phyloP scores from a whole-genome alignment of 2,329 filamentous ascomycete genomes.

The Diaporthe humulicola region DNA sequence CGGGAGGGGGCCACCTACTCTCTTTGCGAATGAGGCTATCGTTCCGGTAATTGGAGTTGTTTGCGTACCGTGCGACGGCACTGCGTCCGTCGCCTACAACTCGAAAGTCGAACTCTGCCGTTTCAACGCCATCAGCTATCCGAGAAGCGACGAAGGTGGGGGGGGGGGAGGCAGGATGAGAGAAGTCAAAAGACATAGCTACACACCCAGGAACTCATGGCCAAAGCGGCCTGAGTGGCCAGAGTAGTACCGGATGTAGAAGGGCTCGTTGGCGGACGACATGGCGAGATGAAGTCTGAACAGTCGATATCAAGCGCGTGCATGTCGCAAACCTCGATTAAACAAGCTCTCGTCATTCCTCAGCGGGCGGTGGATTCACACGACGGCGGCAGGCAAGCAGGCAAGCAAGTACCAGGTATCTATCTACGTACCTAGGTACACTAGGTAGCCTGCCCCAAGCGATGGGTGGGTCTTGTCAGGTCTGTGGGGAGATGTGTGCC shows the following conservation, averaged over 20 bases:
- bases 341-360: not conserved
- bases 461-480: not conserved
- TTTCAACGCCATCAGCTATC: conserved; percentile 44
- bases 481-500: not conserved
- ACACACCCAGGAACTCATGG: conserved; percentile 93
- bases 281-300: conserved; percentile 56
- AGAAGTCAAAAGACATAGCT: not conserved
- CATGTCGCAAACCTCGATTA: not conserved
- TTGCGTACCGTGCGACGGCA: conserved; percentile 95
- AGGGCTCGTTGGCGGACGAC: conserved; percentile 81
- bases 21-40: conserved; percentile 99
- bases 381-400: conserved; percentile 11
- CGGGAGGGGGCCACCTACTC: conserved; percentile 71
- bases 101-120: conserved; percentile 92
- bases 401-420: not conserved
- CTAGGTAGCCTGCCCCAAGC: not conserved
- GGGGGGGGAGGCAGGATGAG: no score
- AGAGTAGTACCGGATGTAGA: conserved; percentile 98
- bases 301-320: not conserved
- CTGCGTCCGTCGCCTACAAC: conserved; percentile 93
- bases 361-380: not conserved
- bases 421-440: not conserved
- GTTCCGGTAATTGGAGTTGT: conserved; percentile 99
- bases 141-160: no score
- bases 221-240: conserved; percentile 97